A percentile compares a stretch with the other conserved stretches of the same genome.
Conservation (phyloP, 805 yeast species). For the Metschnikowia aberdeeniae region DNA sequence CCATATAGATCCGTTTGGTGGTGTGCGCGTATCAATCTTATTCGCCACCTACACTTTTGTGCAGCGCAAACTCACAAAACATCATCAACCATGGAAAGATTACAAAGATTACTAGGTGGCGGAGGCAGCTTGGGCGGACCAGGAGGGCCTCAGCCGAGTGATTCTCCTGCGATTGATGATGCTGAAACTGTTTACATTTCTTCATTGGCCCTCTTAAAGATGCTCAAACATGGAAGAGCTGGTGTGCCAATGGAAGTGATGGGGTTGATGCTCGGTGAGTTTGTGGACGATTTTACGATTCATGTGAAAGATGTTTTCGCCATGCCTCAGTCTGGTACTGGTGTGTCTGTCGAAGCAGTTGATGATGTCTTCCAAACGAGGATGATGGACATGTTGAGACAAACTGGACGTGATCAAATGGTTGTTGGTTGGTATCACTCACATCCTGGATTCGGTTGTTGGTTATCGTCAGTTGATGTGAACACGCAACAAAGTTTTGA, state of each 20-base stretch:
- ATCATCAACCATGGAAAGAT: conserved; percentile 40
- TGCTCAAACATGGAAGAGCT: conserved; percentile 96
- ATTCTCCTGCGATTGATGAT: conserved; percentile 85
- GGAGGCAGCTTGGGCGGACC: conserved; percentile 40
- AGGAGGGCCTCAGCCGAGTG: conserved; percentile 44
- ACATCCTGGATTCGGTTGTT: conserved; percentile 99
- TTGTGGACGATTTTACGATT: conserved; percentile 94
- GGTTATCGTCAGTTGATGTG: conserved; percentile 97
- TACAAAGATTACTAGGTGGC: conserved; percentile 46
- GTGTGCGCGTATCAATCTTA: conserved; percentile 3
- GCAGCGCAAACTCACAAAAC: neutral
- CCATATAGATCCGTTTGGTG: neutral
- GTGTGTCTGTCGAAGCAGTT: conserved; percentile 98
- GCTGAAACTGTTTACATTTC: conserved; percentile 96
- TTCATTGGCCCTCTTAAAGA: conserved; percentile 87
- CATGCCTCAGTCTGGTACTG: conserved; percentile 98
- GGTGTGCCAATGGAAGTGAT: conserved; percentile 79
- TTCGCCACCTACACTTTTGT: conserved; percentile 8
- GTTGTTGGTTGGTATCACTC: conserved; percentile 99
- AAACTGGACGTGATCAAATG: conserved; percentile 98
- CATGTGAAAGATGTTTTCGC: conserved; percentile 98
- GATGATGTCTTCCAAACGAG: conserved; percentile 98
- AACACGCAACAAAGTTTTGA: conserved; percentile 97
- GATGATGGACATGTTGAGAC: conserved; percentile 99
- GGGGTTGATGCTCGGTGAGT: conserved; percentile 99